Evolutionary conservation across 176 grass and related monocot genomes (phyloP), one percentile per base, ranked within the genome.

Genomic region (Raddia guianensis): DNA sequence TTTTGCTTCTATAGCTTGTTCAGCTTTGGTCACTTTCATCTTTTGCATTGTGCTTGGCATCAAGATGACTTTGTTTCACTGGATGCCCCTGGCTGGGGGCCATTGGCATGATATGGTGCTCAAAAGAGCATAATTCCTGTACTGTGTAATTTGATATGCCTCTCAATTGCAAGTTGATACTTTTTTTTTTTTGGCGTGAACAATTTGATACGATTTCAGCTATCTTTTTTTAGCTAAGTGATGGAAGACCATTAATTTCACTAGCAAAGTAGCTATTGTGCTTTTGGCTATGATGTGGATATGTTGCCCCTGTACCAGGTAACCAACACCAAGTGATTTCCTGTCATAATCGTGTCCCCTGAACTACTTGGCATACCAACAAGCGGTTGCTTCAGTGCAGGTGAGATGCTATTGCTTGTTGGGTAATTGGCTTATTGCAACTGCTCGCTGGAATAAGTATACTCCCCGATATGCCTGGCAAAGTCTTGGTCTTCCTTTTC

Each of bases 21-120:
- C 21, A 37, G 59, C 56, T 73, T 86, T 85, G 61, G 47, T 77
- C 43, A 32, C 56, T 85, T 72, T 70, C 72, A 72, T 66, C 58
- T 42, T 66, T 76, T 37, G n/a, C 46, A 0, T 72, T 77, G 32
- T 73, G 56, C 49, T 42, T 70, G 68, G 27, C 45, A 62, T 70
- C 58, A 57, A 83, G 70, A 76, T 1, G 47, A 47, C 27, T 45
- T 59, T 53, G 45, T 46, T 67, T 58, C 34, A 61, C 3, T 13
- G 63, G 64, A 82, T 82, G 63, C 71, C 63, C 63, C 45, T 63
- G 5, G 70, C 14, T 69, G 71, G 71, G 62, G 35, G 57, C 18
- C 42, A 70, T 27, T 8, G 48, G 3, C 55, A 44, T 27, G 71
- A 76, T 13, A 8, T 10, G 81, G 81, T 89, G 19, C 14, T 49